Evolutionary conservation across 2,329 filamentous ascomycete genomes (phyloP), one percentile per base, ranked within the genome.

Genomic region (Pestalotiopsis sp.): DNA sequence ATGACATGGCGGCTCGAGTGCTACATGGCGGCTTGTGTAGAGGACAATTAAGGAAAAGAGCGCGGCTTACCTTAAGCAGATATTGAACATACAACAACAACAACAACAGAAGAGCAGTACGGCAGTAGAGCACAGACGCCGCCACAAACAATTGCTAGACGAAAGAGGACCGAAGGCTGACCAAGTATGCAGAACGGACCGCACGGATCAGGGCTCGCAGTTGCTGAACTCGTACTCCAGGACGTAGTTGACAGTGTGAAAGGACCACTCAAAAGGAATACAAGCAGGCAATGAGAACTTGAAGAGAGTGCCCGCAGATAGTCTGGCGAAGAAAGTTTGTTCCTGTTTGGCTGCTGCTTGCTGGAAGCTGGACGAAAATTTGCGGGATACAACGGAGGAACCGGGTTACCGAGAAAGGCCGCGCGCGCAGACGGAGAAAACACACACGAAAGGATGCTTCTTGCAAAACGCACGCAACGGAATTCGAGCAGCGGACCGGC

Each of bases 391-490:
- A 72, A 75, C 72, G 71, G 72, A 73, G 69, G 73, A 70, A 63
- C 64, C 41, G 39, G 65, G 73, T 73, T 75, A 75, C 74, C 74
- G 74, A 76, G 72, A 72, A 78, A 72, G 77, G 73, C 75, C 75
- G 76, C 75, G 74, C 74, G 75, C 76, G 74, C 74, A 78, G 73
- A 76, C 74, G 76, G 74, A 76, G 75, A 73, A 75, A 73, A 70
- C 74, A 71, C 74, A 71, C 71, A 70, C 72, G 74, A 80, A 78
- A 78, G 71, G 77, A 79, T 77, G 76, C 76, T 78, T 76, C 74
- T 75, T 74, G 77, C 72, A 77, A 78, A 79, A 77, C 73, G 78
- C 75, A 79, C 72, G 76, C 76, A 78, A 76, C 71, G 74, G 45
- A 77, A 77, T 75, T 75, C 74, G 74, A 74, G 74, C 73, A 77